A percentile compares a stretch with the other conserved stretches of the same genome.
Conservation (phyloP, 345 rosid species). For the Laguncularia racemosa region DNA sequence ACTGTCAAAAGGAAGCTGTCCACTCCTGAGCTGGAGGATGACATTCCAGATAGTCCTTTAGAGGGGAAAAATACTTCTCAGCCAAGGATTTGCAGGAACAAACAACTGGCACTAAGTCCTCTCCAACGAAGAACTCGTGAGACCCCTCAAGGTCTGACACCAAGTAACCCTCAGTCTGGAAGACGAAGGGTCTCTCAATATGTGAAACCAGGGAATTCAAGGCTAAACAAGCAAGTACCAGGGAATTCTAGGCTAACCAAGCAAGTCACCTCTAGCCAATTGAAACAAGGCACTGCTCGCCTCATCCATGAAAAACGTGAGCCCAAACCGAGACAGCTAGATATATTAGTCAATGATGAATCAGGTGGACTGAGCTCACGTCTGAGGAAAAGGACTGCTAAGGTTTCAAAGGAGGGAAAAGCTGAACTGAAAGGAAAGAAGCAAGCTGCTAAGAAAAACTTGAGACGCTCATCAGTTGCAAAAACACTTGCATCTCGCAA, state of each 20-base stretch:
- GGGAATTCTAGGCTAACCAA: conserved; percentile 20
- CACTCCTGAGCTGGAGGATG: conserved; percentile 17
- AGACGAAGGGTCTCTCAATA: conserved; percentile 15
- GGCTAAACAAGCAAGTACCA: conserved; percentile 17
- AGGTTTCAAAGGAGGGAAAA: conserved; percentile 28
- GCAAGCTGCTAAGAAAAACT: conserved; percentile 38
- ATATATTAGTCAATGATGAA: conserved; percentile 28
- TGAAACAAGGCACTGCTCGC: conserved; percentile 31
- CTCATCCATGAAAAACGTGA: conserved; percentile 21
- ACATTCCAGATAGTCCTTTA: conserved; percentile 20
- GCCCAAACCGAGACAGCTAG: conserved; percentile 16
- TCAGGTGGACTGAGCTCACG: conserved; percentile 73
- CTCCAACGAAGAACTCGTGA: conserved; percentile 3
- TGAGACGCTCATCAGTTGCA: conserved; percentile 18
- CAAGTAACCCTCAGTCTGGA: conserved; percentile 4
- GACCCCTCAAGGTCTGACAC: conserved; percentile 10
- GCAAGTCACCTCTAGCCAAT: conserved; percentile 11
- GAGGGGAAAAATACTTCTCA: conserved; percentile 27
- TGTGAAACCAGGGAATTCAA: conserved; percentile 21
- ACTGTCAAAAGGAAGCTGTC: conserved; percentile 28
- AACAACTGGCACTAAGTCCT: conserved; percentile 18
- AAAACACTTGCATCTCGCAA: conserved; percentile 21
- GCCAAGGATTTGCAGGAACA: conserved; percentile 38
- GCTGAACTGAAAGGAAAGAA: conserved; percentile 41
- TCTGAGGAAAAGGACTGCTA: conserved; percentile 52